A percentile compares a stretch with the other conserved stretches of the same genome.
These are phyloP conservation scores for Salvia miltiorrhiza DNA, from an alignment of 257 asterid species.

Conservation along the genomic window DNA sequence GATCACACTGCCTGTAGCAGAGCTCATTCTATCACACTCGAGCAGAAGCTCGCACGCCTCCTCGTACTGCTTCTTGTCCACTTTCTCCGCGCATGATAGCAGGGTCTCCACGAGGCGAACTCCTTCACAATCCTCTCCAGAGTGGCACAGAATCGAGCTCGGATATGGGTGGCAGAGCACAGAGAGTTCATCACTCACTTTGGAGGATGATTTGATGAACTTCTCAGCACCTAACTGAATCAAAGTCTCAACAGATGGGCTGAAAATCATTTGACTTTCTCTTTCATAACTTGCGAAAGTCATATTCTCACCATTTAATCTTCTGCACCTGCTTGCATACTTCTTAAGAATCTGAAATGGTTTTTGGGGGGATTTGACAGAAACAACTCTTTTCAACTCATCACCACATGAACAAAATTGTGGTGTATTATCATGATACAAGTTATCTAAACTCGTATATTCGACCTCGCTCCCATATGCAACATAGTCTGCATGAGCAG, in stretches of 20 bases:
- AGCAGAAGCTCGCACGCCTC: slow-evolving; percentile 31
- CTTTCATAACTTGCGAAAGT: slow-evolving; percentile 1
- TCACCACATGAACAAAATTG: slow-evolving; percentile 19
- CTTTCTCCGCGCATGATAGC: slow-evolving; percentile 51
- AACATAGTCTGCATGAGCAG: too few relatives aligned
- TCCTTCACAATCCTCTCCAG: slow-evolving; percentile 34
- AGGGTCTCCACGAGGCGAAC: slow-evolving; percentile 45
- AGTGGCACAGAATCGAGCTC: slow-evolving; percentile 24
- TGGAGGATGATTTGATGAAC: slow-evolving; percentile 38
- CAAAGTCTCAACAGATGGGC: slow-evolving; percentile 31
- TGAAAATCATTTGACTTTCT: not conserved
- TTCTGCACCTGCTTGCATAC: slow-evolving; percentile 41
- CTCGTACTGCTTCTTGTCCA: slow-evolving; percentile 32
- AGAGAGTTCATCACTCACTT: slow-evolving; percentile 18
- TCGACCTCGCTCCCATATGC: slow-evolving; percentile 19
- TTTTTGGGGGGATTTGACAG: not conserved
- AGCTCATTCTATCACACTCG: slow-evolving; percentile 32
- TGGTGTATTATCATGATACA: slow-evolving; percentile 22
- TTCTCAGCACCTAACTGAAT: slow-evolving; percentile 48
- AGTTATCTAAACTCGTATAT: slow-evolving; percentile 17
- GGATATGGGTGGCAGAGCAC: slow-evolving; percentile 37
- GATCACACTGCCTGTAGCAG: slow-evolving; percentile 29
- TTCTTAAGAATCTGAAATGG: slow-evolving; percentile 44
- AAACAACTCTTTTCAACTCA: not conserved
- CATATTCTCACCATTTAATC: slow-evolving; percentile 23